Evolutionary conservation across 2,329 filamentous ascomycete species (phyloP), one percentile per base, ranked within the genome.

Genomic region (Fusarium miscanthi): DNA sequence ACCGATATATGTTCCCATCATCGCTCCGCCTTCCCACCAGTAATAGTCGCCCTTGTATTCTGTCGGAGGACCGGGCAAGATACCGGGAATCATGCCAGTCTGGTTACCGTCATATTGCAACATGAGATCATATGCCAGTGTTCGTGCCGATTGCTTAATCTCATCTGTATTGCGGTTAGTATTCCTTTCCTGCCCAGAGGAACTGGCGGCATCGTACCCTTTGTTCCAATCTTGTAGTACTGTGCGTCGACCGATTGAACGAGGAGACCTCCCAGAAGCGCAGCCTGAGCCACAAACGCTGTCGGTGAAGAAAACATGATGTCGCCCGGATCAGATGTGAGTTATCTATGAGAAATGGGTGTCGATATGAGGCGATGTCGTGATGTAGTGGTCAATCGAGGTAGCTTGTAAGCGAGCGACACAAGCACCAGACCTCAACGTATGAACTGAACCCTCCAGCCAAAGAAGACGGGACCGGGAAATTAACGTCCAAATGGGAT

Each of bases 11-110:
- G 90, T 88, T 70, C 90, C 89, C 86, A 92, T 92, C 82, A 94
- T 85, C 19, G 90, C 89, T 58, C 90, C 89, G 9, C 89, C 89
- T 78, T 93, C 89, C 91, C 91, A 94, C 91, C 91, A 94, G 84
- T 93, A 93, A 79, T 91, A 92, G 69, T 87, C 84, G 71, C 87
- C 87, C 57, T 77, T 78, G 21, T 78, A 70, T 37, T 78, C 77
- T 3, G 79, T 78, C 72, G 88, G 88, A 59, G 88, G 88, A 0
- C 87, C 88, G 2, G 88, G 87, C 16, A 90, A 79, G 73, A 89
- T 89, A 38, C 88, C 88, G 12, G 88, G 87, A 21, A 85, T 86
- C 76, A 84, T 81, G 59, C 87, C 87, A 2, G 85, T 81, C 64
- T 83, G 74, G 72, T 88, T 86, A 63, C 86, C 87, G 41, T 84